A percentile compares a stretch with the other conserved stretches of the same genome.
These are phyloP conservation scores for Colletotrichum tofieldiae DNA, from an alignment of 2,329 filamentous ascomycete species.

Conservation along the genomic window DNA sequence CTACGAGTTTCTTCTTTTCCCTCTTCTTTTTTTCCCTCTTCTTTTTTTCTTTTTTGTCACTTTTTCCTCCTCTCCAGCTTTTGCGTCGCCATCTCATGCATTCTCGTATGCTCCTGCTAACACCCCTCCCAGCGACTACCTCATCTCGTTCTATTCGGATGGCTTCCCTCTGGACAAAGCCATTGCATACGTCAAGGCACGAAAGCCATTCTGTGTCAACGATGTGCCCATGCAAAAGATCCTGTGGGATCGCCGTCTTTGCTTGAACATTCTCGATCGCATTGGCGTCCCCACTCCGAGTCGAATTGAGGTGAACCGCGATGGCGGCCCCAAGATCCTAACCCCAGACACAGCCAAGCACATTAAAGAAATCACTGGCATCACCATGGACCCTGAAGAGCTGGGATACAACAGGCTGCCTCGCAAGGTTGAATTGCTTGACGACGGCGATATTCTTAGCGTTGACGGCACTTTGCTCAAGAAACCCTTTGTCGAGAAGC, in stretches of 20 bases:
- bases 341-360: constrained; percentile 86
- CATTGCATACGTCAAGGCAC: constrained; percentile 92
- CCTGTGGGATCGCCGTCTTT: constrained; percentile 94
- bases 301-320: constrained; percentile 90
- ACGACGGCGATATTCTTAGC: constrained; percentile 88
- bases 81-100: neutral
- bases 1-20: neutral
- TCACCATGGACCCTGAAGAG: constrained; percentile 77
- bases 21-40: too few relatives aligned
- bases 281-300: constrained; percentile 92
- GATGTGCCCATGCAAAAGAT: constrained; percentile 98
- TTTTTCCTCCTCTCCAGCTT: too few relatives aligned
- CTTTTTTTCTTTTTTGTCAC: too few relatives aligned
- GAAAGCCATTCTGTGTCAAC: constrained; percentile 97
- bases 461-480: constrained; percentile 87
- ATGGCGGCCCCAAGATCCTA: constrained; percentile 87
- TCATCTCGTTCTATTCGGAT: constrained; percentile 98
- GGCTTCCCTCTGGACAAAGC: constrained; percentile 98
- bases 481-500: constrained; percentile 99
- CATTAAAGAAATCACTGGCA: constrained; percentile 84
- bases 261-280: constrained; percentile 88
- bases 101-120: constrained; percentile 27
- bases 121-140: constrained; percentile 76
- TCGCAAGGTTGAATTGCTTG: constrained; percentile 85
- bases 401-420: constrained; percentile 70